Evolutionary conservation across 2,329 filamentous ascomycete species (phyloP), one percentile per base, ranked within the genome.

Genomic region (Helotiales sp.): DNA sequence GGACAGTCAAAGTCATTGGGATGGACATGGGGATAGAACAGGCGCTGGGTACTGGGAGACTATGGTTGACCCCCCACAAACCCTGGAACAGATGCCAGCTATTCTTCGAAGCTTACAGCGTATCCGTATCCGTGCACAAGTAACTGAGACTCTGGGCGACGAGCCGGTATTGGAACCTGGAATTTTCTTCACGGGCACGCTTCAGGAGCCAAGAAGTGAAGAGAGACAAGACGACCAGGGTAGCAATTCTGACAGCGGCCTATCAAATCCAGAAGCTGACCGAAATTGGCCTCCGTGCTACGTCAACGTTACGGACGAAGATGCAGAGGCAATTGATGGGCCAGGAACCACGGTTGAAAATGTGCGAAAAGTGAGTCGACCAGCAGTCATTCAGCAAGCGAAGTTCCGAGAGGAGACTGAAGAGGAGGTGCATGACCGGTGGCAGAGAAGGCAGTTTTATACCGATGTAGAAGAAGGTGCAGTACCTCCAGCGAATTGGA

Each of bases 381-480:
- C 63, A 50, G 69, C 69, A 7, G 73, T 77, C 17, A 68, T 77
- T 26, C 65, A 65, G 26, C 71, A 76, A 63, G 72, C 73, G 11
- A 59, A 72, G 1, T 68, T 70, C 28, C 71, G 75, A 40, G 69
- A 72, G 37, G 65, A 67, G 22, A 68, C 73, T 20, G 69, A 74
- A 43, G 67, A 67, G 30, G 66, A 72, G 20, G 81, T 93, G 40
- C 84, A 90, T 72, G 87, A 94, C 63, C 85, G 92, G 59, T 96
- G 92, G 92, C 87, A 86, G 73, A 85, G 91, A 66, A 85, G 93
- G 54, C 87, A 90, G 45, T 96, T 96, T 73, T 96, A 96, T 74
- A 85, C 93, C 0, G 93, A 96, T 66, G 91, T 93, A 78, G 93
- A 96, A 80, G 93, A 96, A 77, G 93, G 93, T 2, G 85, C 87